Evolutionary conservation across 2,329 filamentous ascomycete genomes (phyloP), one percentile per base, ranked within the genome.

Genomic region (Penicillium rolfsii): DNA sequence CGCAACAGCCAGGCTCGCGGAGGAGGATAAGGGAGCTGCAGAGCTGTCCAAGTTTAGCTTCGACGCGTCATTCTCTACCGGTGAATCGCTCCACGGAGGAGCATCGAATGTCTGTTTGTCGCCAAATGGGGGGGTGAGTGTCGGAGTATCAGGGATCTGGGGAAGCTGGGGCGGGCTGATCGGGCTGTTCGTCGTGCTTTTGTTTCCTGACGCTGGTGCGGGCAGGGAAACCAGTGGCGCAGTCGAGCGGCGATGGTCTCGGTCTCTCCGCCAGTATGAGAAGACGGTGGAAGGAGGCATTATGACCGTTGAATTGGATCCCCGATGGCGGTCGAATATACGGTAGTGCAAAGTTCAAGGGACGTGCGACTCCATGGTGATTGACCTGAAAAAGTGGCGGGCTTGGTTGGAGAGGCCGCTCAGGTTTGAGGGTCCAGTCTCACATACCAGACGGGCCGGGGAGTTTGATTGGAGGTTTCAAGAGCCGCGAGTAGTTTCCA

Each of bases 231-330:
- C 66, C 59, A 72, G 73, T 35, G 70, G 68, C 40, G 71, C 71
- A 62, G 68, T 72, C 36, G 71, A 73, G 56, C 74, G 74, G 64
- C 75, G 74, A 59, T 76, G 74, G 53, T 77, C 74, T 62, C 74
- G 74, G 53, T 77, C 74, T 62, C 74, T 74, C 57, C 75, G 75
- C 75, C 73, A 77, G 61, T 77, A 77, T 28, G 75, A 76, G 62
- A 77, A 77, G 50, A 77, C 75, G 22, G 74, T 72, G 43, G 75
- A 77, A 3, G 75, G 71, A 6, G 74, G 67, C 75, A 77, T 77
- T 63, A 28, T 69, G 52, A 55, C 50, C 57, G 38, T 33, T 56
- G 53, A 50, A 61, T 40, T 53, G 55, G 60, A 48, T 52, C 63
- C 66, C 64, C 52, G 50, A 56, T 61, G 38, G 63, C 62, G 66